Percentiles rank a stretch among this genome's conserved stretches.
These are phyloP conservation scores for Cystobasidiaceae sp. DNA, from an alignment of 1,284 basidiomycete species.

Conservation along the genomic window DNA sequence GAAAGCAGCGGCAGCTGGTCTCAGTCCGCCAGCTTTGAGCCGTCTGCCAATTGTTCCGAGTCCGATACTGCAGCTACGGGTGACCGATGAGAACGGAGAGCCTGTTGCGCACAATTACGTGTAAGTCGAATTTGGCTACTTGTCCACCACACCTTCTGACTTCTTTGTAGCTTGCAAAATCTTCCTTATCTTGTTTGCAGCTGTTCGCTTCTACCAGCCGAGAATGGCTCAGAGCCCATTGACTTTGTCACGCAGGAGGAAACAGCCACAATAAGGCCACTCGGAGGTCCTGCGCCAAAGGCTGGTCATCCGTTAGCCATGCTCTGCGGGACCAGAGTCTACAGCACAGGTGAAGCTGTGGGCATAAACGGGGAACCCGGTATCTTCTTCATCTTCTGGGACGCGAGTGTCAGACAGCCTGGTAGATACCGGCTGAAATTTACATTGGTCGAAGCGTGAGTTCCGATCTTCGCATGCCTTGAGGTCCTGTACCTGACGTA, in stretches of 20 bases:
- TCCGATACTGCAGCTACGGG: slow-evolving; percentile 37
- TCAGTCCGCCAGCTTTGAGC: slow-evolving; percentile 5
- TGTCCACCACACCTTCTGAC: too few relatives aligned
- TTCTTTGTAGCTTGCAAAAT: slow-evolving; percentile 18
- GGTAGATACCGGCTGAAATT: slow-evolving; percentile 72
- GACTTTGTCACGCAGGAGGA: slow-evolving; percentile 34
- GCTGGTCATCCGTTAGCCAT: slow-evolving; percentile 54
- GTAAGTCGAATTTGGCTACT: too few relatives aligned
- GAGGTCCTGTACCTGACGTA: neutral
- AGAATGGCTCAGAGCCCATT: slow-evolving; percentile 51
- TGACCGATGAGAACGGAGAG: slow-evolving; percentile 21
- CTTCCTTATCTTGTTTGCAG: slow-evolving; percentile 40
- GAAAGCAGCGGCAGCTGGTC: slow-evolving; percentile 31
- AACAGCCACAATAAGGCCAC: slow-evolving; percentile 37
- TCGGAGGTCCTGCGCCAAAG: slow-evolving; percentile 32
- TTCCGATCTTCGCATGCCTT: too few relatives aligned
- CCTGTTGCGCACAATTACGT: slow-evolving; percentile 10
- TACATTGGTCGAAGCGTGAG: slow-evolving; percentile 69
- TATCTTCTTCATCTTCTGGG: slow-evolving; percentile 80
- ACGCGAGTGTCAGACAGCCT: slow-evolving; percentile 71
- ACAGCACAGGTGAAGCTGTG: slow-evolving; percentile 68
- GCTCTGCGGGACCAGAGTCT: slow-evolving; percentile 76
- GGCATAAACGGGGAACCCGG: slow-evolving; percentile 61
- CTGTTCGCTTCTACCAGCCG: slow-evolving; percentile 53
- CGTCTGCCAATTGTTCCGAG: slow-evolving; percentile 40